phyloP scores from a whole-genome alignment of 305 asterid genomes.

The Ajuga reptans region DNA sequence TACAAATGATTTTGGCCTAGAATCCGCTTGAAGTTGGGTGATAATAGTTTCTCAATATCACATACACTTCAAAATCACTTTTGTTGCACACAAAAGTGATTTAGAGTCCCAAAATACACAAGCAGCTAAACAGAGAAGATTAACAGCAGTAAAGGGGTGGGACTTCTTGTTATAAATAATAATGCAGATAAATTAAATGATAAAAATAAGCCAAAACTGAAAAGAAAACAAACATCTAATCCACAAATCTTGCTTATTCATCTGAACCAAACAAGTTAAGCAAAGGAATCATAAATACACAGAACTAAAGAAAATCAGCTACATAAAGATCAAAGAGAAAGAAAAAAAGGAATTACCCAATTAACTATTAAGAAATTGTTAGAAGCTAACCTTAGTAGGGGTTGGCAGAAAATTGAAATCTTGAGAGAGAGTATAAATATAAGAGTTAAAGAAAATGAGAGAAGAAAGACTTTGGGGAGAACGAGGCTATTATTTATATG shows the following conservation, averaged over 20 bases:
- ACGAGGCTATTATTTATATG: conserved; percentile 18
- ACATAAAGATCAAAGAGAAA: neutral
- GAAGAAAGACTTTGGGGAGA: neutral
- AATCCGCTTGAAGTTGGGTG: no score
- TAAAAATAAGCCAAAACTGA: neutral
- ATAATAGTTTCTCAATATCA: no score
- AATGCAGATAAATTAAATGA: neutral
- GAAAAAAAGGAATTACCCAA: neutral
- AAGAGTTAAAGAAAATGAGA: conserved; percentile 5
- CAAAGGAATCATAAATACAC: neutral
- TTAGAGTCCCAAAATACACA: no score
- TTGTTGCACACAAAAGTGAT: no score
- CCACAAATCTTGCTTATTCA: neutral
- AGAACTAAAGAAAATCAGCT: neutral
- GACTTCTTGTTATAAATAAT: neutral
- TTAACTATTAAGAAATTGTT: no score
- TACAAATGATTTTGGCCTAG: no score
- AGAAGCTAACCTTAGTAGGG: conserved; percentile 25
- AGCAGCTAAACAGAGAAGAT: conserved; percentile 1
- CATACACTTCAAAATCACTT: no score
- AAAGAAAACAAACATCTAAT: conserved; percentile 11
- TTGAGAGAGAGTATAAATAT: neutral
- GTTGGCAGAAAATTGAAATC: neutral
- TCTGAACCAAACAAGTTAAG: neutral
- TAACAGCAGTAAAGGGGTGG: neutral